phyloP scores from a whole-genome alignment of 1,284 basidiomycete species.

The Pseudomicrostroma phylloplanum region DNA sequence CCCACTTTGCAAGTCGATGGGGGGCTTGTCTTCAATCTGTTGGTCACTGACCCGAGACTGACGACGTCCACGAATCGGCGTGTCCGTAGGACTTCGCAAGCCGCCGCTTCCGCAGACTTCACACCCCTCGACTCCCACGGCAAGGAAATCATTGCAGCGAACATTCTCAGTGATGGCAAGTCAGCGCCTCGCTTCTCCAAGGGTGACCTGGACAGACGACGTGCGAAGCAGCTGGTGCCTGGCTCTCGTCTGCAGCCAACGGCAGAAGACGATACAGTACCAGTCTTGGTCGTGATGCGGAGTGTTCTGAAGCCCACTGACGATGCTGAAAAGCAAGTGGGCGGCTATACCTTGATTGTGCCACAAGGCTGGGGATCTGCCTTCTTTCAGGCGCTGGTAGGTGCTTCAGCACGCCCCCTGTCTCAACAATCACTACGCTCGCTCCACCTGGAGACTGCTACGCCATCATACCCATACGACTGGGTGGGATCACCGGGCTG shows the following conservation, averaged over 20 bases:
- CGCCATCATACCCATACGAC: conserved; percentile 30
- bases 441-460: conserved; percentile 5
- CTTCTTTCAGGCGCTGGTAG: conserved; percentile 41
- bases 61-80: conserved; percentile 21
- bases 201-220: conserved; percentile 39
- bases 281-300: conserved; percentile 22
- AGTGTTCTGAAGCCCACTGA: conserved; percentile 7
- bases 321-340: neutral
- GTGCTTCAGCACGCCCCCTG: conserved; percentile 30
- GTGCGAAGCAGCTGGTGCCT: conserved; percentile 17
- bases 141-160: neutral
- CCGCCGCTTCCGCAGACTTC: neutral
- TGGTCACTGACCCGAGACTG: conserved; percentile 34
- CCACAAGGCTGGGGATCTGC: conserved; percentile 45
- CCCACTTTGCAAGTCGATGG: neutral
- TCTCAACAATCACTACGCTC: neutral
- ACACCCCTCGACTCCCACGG: neutral
- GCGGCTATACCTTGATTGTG: conserved; percentile 28
- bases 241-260: conserved; percentile 25
- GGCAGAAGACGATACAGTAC: conserved; percentile 31
- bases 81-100: conserved; percentile 17
- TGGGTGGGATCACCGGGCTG: conserved; percentile 31
- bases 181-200: conserved; percentile 29
- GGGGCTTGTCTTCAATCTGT: neutral
- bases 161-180: conserved; percentile 21